Evolutionary conservation across 2,329 filamentous ascomycete species (phyloP).

Genomic region (Sphaerulina musiva): DNA sequence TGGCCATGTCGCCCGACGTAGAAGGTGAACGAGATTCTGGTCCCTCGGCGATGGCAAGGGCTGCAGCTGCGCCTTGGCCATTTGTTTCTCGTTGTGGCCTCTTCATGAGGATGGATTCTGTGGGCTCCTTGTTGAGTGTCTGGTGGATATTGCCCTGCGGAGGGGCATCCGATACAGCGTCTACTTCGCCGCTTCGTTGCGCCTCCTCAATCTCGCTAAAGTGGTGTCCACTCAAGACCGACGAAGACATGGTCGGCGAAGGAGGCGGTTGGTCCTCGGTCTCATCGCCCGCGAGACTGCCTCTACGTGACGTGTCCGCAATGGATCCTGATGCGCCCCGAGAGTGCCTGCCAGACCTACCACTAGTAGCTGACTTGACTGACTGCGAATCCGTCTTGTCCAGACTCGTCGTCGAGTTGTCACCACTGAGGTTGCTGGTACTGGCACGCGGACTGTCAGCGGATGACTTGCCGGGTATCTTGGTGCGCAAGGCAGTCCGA

Average conservation of each 20-base stretch:
- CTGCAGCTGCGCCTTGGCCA: constrained; percentile 27
- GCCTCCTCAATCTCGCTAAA: constrained; percentile 68
- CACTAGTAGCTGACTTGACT: constrained; percentile 63
- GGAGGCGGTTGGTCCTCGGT: constrained; percentile 54
- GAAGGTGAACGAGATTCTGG: constrained; percentile 28
- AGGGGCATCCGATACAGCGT: constrained; percentile 86
- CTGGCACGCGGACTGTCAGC: constrained; percentile 78
- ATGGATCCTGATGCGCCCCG: constrained; percentile 16
- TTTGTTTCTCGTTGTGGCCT: constrained; percentile 35
- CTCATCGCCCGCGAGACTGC: constrained; percentile 23
- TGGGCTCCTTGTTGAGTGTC: constrained; percentile 59
- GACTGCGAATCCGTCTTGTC: constrained; percentile 71
- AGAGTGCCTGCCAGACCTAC: constrained; percentile 31
- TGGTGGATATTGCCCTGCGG: constrained; percentile 56
- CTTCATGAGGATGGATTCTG: constrained; percentile 84
- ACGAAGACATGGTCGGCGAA: constrained; percentile 76
- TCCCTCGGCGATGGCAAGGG: constrained; percentile 21
- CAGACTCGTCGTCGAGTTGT: constrained; percentile 39
- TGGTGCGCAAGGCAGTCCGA: constrained; percentile 71
- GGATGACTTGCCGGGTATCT: constrained; percentile 65
- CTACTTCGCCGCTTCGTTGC: constrained; percentile 82
- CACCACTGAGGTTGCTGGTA: constrained; percentile 52
- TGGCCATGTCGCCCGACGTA: constrained; percentile 60
- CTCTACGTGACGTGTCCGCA: constrained; percentile 34
- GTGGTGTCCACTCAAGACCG: constrained; percentile 60